Evolutionary conservation across 2,329 filamentous ascomycete genomes (phyloP), one percentile per base, ranked within the genome.

Genomic region (Magnaporthiopsis poae): DNA sequence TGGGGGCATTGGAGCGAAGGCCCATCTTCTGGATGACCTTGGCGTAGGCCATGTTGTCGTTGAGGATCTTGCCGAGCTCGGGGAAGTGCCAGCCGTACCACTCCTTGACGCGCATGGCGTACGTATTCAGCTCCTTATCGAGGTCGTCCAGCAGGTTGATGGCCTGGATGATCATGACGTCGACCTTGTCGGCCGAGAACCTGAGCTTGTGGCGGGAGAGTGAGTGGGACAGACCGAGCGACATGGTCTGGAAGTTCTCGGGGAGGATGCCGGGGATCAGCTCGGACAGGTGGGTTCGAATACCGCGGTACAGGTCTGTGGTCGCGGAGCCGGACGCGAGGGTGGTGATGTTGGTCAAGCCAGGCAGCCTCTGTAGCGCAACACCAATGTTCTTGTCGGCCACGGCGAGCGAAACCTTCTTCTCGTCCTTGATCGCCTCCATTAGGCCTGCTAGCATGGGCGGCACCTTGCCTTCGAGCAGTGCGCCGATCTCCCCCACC

Each of bases 21-120:
- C 95, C 95, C 82, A 96, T 91, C 70, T 89, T 86, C 64, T 96
- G 81, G 67, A 99, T 92, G 67, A 99, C 88, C 71, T 89, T 89
- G 68, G 93, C 88, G 77, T 96, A 99, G 70, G 93, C 93, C 69
- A 96, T 82, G 80, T 99, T 99, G 84, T 99, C 95, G 78, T 96
- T 96, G 72, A 97, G 85, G 75, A 98, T 96, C 81, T 93, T 94
- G 75, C 91, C 93, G 85, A 99, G 88, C 82, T 99, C 95, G 60
- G 95, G 95, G 83, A 98, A 99, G 80, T 98, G 95, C 95, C 95
- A 99, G 74, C 95, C 95, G 77, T 99, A 99, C 95, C 95, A 99
- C 80, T 99, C 95, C 87, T 98, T 98, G 69, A 97, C 92, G 78
- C 95, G 86, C 95, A 99, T 99, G 70, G 95, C 94, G 76, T 97